phyloP scores from a whole-genome alignment of 2,329 filamentous ascomycete genomes.

The Epichloe amarillans region DNA sequence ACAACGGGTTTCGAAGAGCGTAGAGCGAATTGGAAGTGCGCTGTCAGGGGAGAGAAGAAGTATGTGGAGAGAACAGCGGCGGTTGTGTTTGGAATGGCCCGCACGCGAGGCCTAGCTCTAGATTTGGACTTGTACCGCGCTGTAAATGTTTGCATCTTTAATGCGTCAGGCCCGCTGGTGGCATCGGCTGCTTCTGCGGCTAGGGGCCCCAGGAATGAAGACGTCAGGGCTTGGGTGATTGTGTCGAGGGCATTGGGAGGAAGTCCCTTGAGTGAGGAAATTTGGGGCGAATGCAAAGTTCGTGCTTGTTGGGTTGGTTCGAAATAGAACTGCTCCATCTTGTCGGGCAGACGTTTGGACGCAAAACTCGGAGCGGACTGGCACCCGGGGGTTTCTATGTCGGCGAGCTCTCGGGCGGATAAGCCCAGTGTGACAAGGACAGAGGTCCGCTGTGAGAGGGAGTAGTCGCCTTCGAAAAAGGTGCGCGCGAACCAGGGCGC shows the following conservation, averaged over 20 bases:
- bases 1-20: conserved; percentile 43
- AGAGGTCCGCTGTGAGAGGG: conserved; percentile 67
- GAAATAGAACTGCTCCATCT: conserved; percentile 59
- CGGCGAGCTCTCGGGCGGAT: conserved; percentile 71
- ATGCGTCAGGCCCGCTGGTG: conserved; percentile 62
- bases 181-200: conserved; percentile 72
- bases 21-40: conserved; percentile 59
- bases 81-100: conserved; percentile 61
- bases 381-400: conserved; percentile 49
- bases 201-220: conserved; percentile 65
- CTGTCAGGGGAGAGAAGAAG: conserved; percentile 80
- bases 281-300: conserved; percentile 13
- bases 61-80: conserved; percentile 59
- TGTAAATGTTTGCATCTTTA: conserved; percentile 85
- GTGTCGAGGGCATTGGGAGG: conserved; percentile 49
- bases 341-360: conserved; percentile 63
- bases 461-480: conserved; percentile 93
- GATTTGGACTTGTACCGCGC: conserved; percentile 32
- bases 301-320: conserved; percentile 13
- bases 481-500: conserved; percentile 72
- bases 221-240: conserved; percentile 55
- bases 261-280: conserved; percentile 31
- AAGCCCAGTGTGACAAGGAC: conserved; percentile 74
- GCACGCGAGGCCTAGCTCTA: conserved; percentile 27
- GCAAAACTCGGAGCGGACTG: conserved; percentile 50